Percentiles rank a stretch among this genome's conserved stretches.
These are phyloP conservation scores for Linum lewisii DNA, from an alignment of 345 rosid genomes.

Conservation along the genomic window DNA sequence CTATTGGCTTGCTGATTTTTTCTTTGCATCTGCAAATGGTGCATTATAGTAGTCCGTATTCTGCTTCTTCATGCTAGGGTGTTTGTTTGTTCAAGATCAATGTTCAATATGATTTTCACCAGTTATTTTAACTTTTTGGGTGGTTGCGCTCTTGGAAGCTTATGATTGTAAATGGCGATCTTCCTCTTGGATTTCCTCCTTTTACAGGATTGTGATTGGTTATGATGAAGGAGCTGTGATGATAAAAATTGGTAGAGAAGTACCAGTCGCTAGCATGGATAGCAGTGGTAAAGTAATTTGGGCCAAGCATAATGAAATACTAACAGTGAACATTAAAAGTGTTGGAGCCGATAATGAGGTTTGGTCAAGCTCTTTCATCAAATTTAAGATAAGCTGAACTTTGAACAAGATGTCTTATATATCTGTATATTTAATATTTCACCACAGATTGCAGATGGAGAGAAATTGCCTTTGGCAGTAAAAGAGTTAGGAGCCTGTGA, in stretches of 20 bases:
- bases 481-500: slow-evolving; percentile 99
- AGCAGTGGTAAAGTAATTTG: slow-evolving; percentile 96
- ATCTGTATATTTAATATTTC: slow-evolving; percentile 14
- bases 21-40: background rate
- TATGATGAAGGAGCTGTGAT: slow-evolving; percentile 99
- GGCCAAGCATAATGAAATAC: slow-evolving; percentile 99
- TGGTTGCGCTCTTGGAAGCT: background rate
- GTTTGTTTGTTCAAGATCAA: too few relatives aligned
- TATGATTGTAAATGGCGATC: background rate
- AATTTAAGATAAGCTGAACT: background rate
- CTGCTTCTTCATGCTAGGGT: background rate
- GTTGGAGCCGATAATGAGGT: slow-evolving; percentile 97
- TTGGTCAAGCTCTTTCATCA: slow-evolving; percentile 3
- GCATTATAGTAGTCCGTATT: background rate
- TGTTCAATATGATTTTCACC: background rate
- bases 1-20: background rate
- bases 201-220: slow-evolving; percentile 79
- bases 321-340: slow-evolving; percentile 94
- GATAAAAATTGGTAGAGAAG: slow-evolving; percentile 98
- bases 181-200: background rate
- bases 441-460: slow-evolving; percentile 87
- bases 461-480: slow-evolving; percentile 92
- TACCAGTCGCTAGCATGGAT: slow-evolving; percentile 99
- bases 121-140: too few relatives aligned
- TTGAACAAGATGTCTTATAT: slow-evolving; percentile 9